Conservation (phyloP, 176 grass and related monocot species). For the Tillandsia leiboldiana region DNA sequence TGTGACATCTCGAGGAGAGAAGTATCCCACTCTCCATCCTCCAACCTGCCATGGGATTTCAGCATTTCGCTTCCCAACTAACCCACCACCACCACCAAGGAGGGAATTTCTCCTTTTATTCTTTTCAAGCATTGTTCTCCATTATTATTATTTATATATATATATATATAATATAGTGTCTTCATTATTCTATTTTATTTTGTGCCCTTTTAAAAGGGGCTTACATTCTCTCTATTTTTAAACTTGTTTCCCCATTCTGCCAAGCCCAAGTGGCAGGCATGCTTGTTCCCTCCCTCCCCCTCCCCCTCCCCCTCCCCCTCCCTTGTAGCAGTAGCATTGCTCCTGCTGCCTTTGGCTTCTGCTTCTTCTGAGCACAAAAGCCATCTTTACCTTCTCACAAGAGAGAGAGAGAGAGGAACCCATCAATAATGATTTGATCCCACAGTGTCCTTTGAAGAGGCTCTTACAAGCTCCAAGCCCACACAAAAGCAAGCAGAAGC, state of each 20-base stretch:
- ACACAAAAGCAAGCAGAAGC: not conserved
- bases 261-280: not conserved
- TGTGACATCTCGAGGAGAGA: no score
- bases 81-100: not conserved
- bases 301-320: not conserved
- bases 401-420: not conserved
- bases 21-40: not conserved
- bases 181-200: not conserved
- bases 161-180: not conserved
- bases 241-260: conserved; percentile 5
- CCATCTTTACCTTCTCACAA: not conserved
- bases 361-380: conserved; percentile 6
- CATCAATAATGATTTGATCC: not conserved
- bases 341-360: not conserved
- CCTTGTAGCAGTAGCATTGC: no score
- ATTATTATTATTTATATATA: not conserved
- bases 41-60: conserved; percentile 1
- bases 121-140: not conserved
- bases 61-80: not conserved
- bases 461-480: not conserved
- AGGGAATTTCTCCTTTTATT: not conserved
- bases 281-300: not conserved
- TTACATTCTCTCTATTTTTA: not conserved
- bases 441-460: not conserved
- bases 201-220: no score